Percentiles rank a stretch among this genome's conserved stretches.
Conservation (phyloP, 352 stramenopile species). For the Pythium pyrilobum region DNA sequence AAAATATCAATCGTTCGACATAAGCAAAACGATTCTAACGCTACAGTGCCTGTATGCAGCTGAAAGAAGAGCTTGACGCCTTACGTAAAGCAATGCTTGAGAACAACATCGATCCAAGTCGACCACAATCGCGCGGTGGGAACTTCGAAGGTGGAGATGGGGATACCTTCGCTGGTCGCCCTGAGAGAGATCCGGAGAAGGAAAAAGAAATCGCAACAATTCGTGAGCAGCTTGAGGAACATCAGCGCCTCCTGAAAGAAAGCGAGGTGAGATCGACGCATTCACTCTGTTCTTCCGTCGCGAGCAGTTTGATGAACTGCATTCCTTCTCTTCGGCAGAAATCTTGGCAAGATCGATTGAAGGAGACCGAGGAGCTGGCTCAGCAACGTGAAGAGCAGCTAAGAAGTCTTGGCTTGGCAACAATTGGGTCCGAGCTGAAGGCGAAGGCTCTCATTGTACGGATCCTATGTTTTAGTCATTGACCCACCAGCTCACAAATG, state of each 20-base stretch:
- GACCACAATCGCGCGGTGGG: constrained; percentile 43
- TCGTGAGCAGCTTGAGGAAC: constrained; percentile 70
- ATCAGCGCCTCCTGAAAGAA: constrained; percentile 66
- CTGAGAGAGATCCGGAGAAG: constrained; percentile 35
- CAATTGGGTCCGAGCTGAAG: constrained; percentile 53
- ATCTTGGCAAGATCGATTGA: constrained; percentile 74
- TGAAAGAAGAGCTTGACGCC: constrained; percentile 76
- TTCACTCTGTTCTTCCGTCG: background rate
- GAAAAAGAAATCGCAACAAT: constrained; percentile 57
- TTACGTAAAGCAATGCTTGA: constrained; percentile 68
- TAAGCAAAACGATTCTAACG: background rate
- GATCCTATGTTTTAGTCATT: background rate
- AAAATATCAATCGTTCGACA: background rate
- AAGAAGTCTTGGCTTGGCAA: constrained; percentile 57
- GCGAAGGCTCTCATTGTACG: constrained; percentile 40
- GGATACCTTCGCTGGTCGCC: background rate
- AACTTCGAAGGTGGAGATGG: constrained; percentile 17
- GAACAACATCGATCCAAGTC: constrained; percentile 42
- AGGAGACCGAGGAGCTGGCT: constrained; percentile 79
- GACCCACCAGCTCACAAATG: background rate
- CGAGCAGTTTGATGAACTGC: background rate
- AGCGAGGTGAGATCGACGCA: constrained; percentile 41
- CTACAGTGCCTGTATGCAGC: constrained; percentile 14
- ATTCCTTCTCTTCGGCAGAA: constrained; percentile 27
- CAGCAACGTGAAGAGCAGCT: constrained; percentile 76